Percentiles rank a stretch among this genome's conserved stretches.
Conservation (phyloP, 1,139 yeast genomes). For the Candida albicans region DNA sequence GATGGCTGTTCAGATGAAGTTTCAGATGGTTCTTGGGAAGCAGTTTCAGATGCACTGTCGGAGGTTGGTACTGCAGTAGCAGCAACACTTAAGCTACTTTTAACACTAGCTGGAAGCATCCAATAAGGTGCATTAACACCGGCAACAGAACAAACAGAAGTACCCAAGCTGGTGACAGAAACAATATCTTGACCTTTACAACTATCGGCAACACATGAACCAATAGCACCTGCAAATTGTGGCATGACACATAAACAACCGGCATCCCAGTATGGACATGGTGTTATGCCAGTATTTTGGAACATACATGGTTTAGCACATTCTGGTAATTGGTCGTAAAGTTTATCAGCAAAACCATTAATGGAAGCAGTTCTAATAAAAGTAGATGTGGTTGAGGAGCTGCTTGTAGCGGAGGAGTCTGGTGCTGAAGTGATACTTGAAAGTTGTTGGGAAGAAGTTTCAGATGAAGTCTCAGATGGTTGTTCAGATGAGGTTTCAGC, state of each 20-base stretch:
- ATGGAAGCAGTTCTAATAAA: constrained; percentile 49
- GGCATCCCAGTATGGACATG: constrained; percentile 57
- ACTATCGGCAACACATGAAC: constrained; percentile 41
- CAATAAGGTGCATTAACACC: neutral
- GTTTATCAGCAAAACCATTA: constrained; percentile 55
- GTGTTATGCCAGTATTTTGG: constrained; percentile 34
- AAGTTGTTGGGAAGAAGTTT: neutral
- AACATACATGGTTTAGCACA: constrained; percentile 49
- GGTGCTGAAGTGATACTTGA: neutral
- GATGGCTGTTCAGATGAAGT: neutral
- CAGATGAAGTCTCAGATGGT: neutral
- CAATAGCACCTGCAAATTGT: constrained; percentile 47
- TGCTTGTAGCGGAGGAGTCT: neutral
- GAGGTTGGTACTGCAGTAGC: too few relatives aligned
- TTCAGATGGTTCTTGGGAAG: constrained; percentile 1
- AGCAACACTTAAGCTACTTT: too few relatives aligned
- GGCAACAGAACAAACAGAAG: constrained; percentile 39
- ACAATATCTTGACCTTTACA: constrained; percentile 43
- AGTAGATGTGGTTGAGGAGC: too few relatives aligned
- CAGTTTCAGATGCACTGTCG: neutral
- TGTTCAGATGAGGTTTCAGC: neutral
- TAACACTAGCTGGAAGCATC: too few relatives aligned
- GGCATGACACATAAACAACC: constrained; percentile 56
- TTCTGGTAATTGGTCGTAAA: constrained; percentile 37
- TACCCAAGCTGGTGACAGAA: constrained; percentile 40